These are phyloP conservation scores for Russula lepida DNA, from an alignment of 768 basidiomycete species.

Conservation along the genomic window DNA sequence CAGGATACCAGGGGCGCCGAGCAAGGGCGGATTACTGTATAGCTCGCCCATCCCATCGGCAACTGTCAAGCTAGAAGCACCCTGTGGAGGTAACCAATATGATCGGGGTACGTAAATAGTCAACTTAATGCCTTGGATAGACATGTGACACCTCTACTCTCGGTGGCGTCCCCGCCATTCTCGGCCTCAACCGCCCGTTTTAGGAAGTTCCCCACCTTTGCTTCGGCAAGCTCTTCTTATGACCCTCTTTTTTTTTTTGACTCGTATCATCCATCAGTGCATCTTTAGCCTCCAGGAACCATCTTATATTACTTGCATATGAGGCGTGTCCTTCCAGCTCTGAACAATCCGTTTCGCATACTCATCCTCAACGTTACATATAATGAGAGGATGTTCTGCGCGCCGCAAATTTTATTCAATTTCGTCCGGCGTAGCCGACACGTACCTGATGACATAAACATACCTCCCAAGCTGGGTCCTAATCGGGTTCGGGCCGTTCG, in stretches of 20 bases:
- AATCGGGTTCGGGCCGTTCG: too few relatives aligned
- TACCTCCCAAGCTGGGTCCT: too few relatives aligned
- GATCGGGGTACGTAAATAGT: constrained; percentile 13
- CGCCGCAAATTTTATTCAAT: not conserved
- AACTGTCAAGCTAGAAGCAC: constrained; percentile 2
- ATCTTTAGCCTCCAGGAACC: not conserved
- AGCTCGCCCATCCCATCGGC: constrained; percentile 4
- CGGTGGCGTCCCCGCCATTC: not conserved
- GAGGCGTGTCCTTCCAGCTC: not conserved
- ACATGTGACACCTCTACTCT: not conserved
- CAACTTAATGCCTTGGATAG: not conserved
- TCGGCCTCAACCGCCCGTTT: not conserved
- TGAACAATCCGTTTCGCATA: not conserved
- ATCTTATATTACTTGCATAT: not conserved
- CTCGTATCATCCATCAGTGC: not conserved
- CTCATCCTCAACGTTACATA: not conserved
- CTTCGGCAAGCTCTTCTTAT: not conserved
- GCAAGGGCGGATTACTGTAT: too few relatives aligned
- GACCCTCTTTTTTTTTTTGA: not conserved
- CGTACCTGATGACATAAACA: too few relatives aligned
- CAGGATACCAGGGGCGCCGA: not conserved
- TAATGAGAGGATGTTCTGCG: not conserved
- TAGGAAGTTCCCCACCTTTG: not conserved
- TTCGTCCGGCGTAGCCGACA: too few relatives aligned
- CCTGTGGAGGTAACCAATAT: not conserved